Conservation (phyloP, 768 basidiomycete species). For the Lactarius sanguifluus region DNA sequence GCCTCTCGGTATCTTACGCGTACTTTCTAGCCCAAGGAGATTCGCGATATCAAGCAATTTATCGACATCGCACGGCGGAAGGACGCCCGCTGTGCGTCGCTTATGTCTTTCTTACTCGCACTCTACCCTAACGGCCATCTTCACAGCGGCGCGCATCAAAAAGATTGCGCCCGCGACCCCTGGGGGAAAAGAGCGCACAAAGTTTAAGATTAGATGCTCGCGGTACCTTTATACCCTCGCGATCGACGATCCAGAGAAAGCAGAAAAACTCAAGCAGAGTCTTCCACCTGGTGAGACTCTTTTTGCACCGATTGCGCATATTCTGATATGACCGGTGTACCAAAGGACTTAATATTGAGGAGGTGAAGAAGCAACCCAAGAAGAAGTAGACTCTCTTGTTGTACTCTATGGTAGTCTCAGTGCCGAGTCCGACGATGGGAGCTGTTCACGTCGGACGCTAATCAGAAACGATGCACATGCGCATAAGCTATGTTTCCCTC, state of each 20-base stretch:
- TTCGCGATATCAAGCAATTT: conserved; percentile 98
- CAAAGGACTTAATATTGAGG: conserved; percentile 70
- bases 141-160: conserved; percentile 94
- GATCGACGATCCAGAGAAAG: conserved; percentile 95
- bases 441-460: conserved; percentile 12
- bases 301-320: neutral
- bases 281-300: conserved; percentile 85
- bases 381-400: conserved; percentile 52
- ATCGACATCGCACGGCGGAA: conserved; percentile 96
- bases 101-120: conserved; percentile 2
- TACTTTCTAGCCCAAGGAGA: conserved; percentile 82
- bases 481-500: conserved; percentile 12
- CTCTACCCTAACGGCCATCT: conserved; percentile 12
- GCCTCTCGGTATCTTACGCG: neutral
- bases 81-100: conserved; percentile 88
- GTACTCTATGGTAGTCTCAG: neutral
- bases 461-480: conserved; percentile 20
- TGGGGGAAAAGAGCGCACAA: conserved; percentile 79
- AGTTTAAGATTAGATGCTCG: conserved; percentile 98
- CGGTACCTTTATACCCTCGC: conserved; percentile 97
- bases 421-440: neutral
- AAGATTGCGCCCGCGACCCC: conserved; percentile 72
- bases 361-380: conserved; percentile 67
- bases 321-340: neutral
- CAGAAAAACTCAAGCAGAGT: conserved; percentile 94